Evolutionary conservation across 306 rosid species (phyloP).

Genomic region (Cucumis cinereus): DNA sequence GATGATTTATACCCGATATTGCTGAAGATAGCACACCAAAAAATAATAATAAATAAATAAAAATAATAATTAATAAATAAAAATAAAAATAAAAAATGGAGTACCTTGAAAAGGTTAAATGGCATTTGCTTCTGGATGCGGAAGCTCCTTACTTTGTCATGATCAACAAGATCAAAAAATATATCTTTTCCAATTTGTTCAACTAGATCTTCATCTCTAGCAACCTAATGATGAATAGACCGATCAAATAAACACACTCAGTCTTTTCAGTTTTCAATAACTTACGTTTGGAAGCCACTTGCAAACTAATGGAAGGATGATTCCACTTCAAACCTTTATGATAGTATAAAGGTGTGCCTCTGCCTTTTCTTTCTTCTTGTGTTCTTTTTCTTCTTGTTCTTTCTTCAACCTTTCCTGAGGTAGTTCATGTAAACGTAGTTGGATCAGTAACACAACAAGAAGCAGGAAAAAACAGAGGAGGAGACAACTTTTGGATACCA

Average conservation of each 20-base stretch:
- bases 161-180: conserved; percentile 91
- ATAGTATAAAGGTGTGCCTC: conserved; percentile 83
- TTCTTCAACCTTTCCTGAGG: conserved; percentile 80
- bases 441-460: background rate
- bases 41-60: background rate
- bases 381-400: conserved; percentile 88
- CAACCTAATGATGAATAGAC: conserved; percentile 38
- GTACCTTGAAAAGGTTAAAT: conserved; percentile 74
- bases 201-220: conserved; percentile 56
- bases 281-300: background rate
- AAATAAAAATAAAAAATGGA: background rate
- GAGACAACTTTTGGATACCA: background rate
- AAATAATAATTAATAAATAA: background rate
- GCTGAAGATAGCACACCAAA: background rate
- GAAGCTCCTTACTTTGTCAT: conserved; percentile 82
- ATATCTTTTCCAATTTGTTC: conserved; percentile 82
- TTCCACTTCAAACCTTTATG: conserved; percentile 46
- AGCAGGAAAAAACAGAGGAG: background rate
- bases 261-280: background rate
- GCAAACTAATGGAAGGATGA: conserved; percentile 5
- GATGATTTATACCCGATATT: background rate
- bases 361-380: conserved; percentile 73
- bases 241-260: background rate
- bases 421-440: background rate
- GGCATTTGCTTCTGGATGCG: conserved; percentile 65